Evolutionary conservation across 768 basidiomycete genomes (phyloP), one percentile per base, ranked within the genome.

Genomic region (Rhodotorula toruloides): DNA sequence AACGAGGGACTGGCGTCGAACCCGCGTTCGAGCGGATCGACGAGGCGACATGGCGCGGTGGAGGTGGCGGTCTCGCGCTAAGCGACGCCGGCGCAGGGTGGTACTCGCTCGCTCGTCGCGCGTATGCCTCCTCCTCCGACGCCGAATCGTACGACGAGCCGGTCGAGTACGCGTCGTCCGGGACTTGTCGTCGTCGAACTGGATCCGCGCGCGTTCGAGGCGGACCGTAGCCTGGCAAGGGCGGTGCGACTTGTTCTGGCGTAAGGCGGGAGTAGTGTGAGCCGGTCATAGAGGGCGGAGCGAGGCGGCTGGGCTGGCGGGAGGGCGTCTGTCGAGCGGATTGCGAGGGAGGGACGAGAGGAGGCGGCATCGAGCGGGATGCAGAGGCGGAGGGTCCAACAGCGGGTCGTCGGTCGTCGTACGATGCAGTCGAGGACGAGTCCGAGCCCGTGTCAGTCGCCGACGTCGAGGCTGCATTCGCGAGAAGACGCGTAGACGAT

Each of bases 161-260:
- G 27, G 34, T 27, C 22, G 46, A 32, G n/a, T 36, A 54, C 53
- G 53, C 27, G n/a, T 9, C 9, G 19, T 54, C n/a, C n/a, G n/a
- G 31, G 53, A 43, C 16, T 37, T 4, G 8, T 29, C 14, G 19
- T 7, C 7, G 19, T 56, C 49, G 27, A 1, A 62, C 25, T 9
- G 31, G 32, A 43, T 70, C 69, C 0, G 58, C n/a, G 1, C 40
- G 54, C 0, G 68, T 69, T 10, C 69, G 50, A 0, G 69, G 69
- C 0, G 69, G 69, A 10, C 69, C 69, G 61, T 70, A 70, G 6
- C 69, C 69, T 0, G 69, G 69, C 27, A 70, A 39, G n/a, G 67
- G 46, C 1, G 61, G 69, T 2, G 61, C 64, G 48, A 58, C 56
- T 34, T 44, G 27, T 29, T 59, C 58, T n/a, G 68, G 60, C 11